Evolutionary conservation across 2,329 filamentous ascomycete species (phyloP), one percentile per base, ranked within the genome.

Genomic region (Dendrostoma leiphaemia): DNA sequence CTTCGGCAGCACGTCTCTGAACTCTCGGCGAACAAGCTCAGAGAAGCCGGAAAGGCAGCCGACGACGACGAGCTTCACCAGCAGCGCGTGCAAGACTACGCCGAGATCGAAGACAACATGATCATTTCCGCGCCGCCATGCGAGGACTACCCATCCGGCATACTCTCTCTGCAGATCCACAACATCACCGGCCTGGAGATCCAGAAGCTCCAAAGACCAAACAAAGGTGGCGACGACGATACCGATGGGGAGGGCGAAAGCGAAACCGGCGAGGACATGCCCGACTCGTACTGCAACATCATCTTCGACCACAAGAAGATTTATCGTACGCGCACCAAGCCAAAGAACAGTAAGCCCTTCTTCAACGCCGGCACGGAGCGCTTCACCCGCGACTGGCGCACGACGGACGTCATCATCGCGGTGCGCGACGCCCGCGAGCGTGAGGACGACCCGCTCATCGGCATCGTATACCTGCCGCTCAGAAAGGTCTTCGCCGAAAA

Each of bases 281-380:
- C 88, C 0, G 87, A 85, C 45, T 77, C 84, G 24, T 91, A 90
- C 65, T 89, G 86, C 66, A 89, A 79, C 29, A 81, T 91, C 61
- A 87, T 90, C 40, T 69, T 91, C 60, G 90, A 91, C 64, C 86
- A 91, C 64, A 79, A 80, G 60, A 90, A 81, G 65, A 74, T 79
- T 12, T 91, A 86, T 71, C 84, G 80, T 62, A 89, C 88, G 2
- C 75, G 88, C 15, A 89, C 88, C 0, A 91, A 91, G 69, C 88
- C 88, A 1, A 89, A 90, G 71, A 90, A 90, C 58, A 79, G 84
- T 0, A 90, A 89, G 62, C 88, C 88, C 0, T 91, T 90, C 68
- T 91, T 88, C 75, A 91, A 91, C 60, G 88, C 88, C 3, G 85
- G 85, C 6, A 89, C 83, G 2, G 88, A 91, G 66, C 80, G 85